Conservation (phyloP, 73 alveolate genomes). For the Paramecium pentaurelia region DNA sequence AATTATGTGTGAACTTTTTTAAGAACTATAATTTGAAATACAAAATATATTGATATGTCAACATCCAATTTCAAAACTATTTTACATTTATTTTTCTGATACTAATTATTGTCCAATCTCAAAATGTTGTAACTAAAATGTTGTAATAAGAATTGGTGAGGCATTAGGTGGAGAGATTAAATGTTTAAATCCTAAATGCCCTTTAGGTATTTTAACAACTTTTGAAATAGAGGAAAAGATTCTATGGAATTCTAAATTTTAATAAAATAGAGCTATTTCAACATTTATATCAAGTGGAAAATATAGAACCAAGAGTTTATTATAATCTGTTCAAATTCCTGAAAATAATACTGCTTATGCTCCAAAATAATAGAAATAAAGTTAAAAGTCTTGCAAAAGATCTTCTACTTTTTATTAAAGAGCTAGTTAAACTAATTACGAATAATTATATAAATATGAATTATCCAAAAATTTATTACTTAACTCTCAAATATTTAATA, state of each 20-base stretch:
- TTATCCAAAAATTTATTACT: not conserved
- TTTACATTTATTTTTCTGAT: conserved; percentile 36
- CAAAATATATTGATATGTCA: not conserved
- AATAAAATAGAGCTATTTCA: not conserved
- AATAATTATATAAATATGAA: not conserved
- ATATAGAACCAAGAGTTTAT: conserved; percentile 6
- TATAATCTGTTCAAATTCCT: not conserved
- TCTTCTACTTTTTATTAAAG: not conserved
- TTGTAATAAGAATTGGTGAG: not conserved
- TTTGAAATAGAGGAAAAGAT: conserved; percentile 30
- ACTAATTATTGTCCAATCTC: not conserved
- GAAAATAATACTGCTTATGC: not conserved
- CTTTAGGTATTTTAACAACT: not conserved
- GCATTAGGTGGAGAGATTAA: conserved; percentile 16
- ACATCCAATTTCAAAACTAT: not conserved
- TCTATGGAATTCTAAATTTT: not conserved
- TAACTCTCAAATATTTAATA: not conserved
- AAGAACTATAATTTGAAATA: not conserved
- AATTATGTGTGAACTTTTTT: not conserved
- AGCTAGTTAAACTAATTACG: not conserved
- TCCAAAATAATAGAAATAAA: not conserved
- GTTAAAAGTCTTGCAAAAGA: not conserved
- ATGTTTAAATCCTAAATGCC: not conserved
- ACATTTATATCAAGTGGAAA: not conserved
- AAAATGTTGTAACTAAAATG: not conserved